These are phyloP conservation scores for Peribolospora baueri DNA, from an alignment of 768 basidiomycete species.

Conservation along the genomic window DNA sequence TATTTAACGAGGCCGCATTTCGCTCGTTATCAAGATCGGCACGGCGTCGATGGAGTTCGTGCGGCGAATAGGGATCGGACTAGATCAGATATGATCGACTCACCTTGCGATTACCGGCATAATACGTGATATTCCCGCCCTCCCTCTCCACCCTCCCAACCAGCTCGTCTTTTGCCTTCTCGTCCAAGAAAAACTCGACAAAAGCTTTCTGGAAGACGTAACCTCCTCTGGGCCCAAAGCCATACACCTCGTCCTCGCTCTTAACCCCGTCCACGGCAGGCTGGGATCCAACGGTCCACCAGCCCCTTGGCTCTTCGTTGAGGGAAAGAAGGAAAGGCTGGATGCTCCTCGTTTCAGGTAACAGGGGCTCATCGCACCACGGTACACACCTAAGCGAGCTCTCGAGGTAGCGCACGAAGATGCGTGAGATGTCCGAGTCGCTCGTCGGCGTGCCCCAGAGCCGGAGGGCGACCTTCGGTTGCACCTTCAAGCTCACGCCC, in stretches of 20 bases:
- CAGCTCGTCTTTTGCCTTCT: slow-evolving; percentile 16
- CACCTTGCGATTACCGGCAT: slow-evolving; percentile 58
- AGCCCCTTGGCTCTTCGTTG: slow-evolving; percentile 35
- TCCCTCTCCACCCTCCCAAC: slow-evolving; percentile 8
- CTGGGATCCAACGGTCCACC: slow-evolving; percentile 96
- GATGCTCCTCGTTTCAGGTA: slow-evolving; percentile 57
- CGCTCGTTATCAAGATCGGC: too few species aligned
- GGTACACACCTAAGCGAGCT: slow-evolving; percentile 51
- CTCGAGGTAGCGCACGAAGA: slow-evolving; percentile 58
- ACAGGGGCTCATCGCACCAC: slow-evolving; percentile 62
- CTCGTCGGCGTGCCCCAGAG: slow-evolving; percentile 56
- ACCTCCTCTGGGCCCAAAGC: slow-evolving; percentile 80
- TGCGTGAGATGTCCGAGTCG: slow-evolving; percentile 40
- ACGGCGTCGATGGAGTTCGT: too few species aligned
- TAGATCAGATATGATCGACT: slow-evolving; percentile 8
- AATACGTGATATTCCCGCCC: slow-evolving; percentile 47
- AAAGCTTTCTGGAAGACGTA: slow-evolving; percentile 96
- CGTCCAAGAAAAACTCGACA: slow-evolving; percentile 69
- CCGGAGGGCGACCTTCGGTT: slow-evolving; percentile 39
- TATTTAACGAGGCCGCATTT: neutral
- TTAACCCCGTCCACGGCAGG: slow-evolving; percentile 63
- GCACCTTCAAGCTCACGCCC: slow-evolving; percentile 74
- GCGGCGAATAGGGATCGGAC: too few species aligned
- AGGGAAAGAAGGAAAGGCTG: slow-evolving; percentile 49
- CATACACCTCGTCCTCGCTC: slow-evolving; percentile 53